Base-by-base conservation (phyloP, 2,329 filamentous ascomycete genomes). In the Cercospora citrullina region DNA sequence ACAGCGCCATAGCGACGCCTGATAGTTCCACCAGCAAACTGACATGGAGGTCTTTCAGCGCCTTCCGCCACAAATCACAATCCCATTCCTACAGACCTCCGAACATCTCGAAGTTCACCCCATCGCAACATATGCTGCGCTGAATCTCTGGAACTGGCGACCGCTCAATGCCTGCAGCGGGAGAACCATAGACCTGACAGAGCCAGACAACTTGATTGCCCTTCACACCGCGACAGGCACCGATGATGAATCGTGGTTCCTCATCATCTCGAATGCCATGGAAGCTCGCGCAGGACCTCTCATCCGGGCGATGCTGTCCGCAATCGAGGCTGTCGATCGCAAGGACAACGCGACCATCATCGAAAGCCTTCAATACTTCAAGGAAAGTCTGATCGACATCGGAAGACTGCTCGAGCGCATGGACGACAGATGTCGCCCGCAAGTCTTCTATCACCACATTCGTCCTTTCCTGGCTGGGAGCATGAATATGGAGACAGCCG, bases 81-180 rank as follows among this genome's bases (percentile, higher is more conserved):
- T 93, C 30, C 94, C 95, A 0, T 86, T 97, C 71, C 84, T 97
- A 33, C 82, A 89, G 71, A 86, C 96, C 55, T 93, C 92, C 71
- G 83, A 87, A 36, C 72, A 72, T 68, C 87, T 98, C 30, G 92
- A 97, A 76, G 84, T 98, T 26, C 93, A 92, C 5, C 92, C 94
- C 0, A 93, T 98, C 30, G 94, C 94, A 55, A 97, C 94, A 21
- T 99, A 97, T 78, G 93, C 95, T 5, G 92, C 90, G 4, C 84
- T 97, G 4, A 94, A 92, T 73, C 85, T 99, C 33, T 99, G 95
- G 95, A 99, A 99, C 81, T 98, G 92, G 84, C 93, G 92, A 79
- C 91, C 93, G 0, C 86, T 97, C 64, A 95, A 97, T 76, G 82
- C 88, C 65, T 59, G 62, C 51, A 64, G 62, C 33, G 62, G 62